Conservation (phyloP, 23 red algal species). For the Gracilaria caudata region DNA sequence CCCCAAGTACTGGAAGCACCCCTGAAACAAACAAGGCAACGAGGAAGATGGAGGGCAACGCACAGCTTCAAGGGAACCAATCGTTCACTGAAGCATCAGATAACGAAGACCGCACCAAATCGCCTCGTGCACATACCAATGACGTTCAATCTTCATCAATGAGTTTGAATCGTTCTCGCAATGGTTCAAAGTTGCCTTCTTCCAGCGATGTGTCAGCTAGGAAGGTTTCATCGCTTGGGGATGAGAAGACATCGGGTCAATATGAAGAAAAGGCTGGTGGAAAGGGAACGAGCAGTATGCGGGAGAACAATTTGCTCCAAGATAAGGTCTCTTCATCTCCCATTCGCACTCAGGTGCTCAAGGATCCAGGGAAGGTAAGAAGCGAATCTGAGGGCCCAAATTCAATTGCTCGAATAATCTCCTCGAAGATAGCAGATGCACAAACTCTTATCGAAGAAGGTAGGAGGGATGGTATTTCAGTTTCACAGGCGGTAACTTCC, state of each 20-base stretch:
- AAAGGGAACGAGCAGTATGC: neutral
- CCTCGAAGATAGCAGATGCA: conserved; percentile 13
- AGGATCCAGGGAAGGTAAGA: neutral
- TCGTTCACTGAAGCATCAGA: neutral
- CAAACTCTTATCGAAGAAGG: conserved; percentile 46
- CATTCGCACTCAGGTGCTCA: neutral
- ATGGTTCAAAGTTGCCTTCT: neutral
- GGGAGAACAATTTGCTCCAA: neutral
- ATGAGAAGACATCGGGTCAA: neutral
- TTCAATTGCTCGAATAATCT: conserved; percentile 13
- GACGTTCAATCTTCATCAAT: neutral
- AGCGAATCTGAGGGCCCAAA: neutral
- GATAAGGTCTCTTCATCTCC: neutral
- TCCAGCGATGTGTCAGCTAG: neutral
- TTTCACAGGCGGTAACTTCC: conserved; percentile 20
- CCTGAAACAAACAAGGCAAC: neutral
- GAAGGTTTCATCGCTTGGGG: neutral
- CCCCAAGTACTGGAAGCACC: neutral
- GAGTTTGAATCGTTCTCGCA: neutral
- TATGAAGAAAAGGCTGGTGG: neutral
- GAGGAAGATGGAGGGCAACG: neutral
- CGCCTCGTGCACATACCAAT: neutral
- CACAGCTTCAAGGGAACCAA: neutral
- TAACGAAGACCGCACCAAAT: neutral
- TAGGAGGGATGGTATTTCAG: conserved; percentile 26